Evolutionary conservation across 192 early-diverging fungal species (phyloP), one percentile per base, ranked within the genome.

Genomic region (Umbelopsis vinacea): DNA sequence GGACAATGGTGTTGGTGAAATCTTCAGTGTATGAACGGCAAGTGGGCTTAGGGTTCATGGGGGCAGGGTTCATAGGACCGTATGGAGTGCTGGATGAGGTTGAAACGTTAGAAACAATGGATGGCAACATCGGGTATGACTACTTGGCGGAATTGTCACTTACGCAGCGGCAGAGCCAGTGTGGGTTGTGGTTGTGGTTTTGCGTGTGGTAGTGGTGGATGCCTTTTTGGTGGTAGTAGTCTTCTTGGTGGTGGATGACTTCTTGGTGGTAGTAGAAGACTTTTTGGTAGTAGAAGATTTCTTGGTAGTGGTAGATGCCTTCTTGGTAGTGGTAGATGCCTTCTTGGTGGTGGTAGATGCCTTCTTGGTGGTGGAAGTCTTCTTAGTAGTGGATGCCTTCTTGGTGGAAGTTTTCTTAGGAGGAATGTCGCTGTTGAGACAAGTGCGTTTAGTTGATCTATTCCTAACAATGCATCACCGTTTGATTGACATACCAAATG

Each of bases 11-110:
- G 43, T 68, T 45, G 4, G 21, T 22, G 46, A 68, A 68, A 26
- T 68, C 40, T 21, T 68, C 67, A 6, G 45, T 46, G 67, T 68
- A 68, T 48, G 67, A 68, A 26, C 67, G 67, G n/a, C 67, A 68
- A 63, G 57, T 63, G 10, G 57, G 57, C 57, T 63, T 63, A 26
- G 57, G 57, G 15, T 63, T 63, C 57, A 63, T 63, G 35, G 57
- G 26, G 1, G 57, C 29, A 14, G 57, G 57, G 5, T 19, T 35
- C 17, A 63, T 9, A 37, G 57, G 29, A 35, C 26, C 57, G 15
- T 9, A 57, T 33, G 57, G 8, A 26, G 57, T 63, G 26, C 57
- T 63, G 33, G 11, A 63, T 0, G 26, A 1, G 7, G 0, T 29
- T 19, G 14, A 29, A 37, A 37, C 19, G 48, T 55, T 37, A 63